Evolutionary conservation across 2,329 filamentous ascomycete genomes (phyloP).

Genomic region (Colletotrichum falcatum): DNA sequence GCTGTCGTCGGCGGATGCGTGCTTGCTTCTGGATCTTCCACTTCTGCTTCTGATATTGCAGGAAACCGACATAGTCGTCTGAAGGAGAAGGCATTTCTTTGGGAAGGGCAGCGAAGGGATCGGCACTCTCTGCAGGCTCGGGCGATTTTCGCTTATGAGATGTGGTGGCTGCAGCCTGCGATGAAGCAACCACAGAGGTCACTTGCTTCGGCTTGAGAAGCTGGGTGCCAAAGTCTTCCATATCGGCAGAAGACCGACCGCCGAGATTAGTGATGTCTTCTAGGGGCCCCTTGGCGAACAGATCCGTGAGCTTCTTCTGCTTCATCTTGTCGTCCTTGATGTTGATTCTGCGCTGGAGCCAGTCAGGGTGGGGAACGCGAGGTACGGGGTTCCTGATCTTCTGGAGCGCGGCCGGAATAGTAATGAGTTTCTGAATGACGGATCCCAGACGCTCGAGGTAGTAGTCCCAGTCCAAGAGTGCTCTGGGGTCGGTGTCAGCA

Average conservation of each 20-base stretch:
- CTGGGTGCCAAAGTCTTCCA: constrained; percentile 84
- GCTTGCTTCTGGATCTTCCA: constrained; percentile 98
- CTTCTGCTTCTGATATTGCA: constrained; percentile 97
- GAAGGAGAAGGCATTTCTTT: constrained; percentile 85
- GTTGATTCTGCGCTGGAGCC: constrained; percentile 93
- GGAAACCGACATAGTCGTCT: constrained; percentile 87
- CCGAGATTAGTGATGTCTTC: constrained; percentile 78
- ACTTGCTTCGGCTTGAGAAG: constrained; percentile 74
- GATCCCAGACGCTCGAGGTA: constrained; percentile 96
- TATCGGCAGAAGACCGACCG: constrained; percentile 69
- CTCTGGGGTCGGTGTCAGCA: constrained; percentile 87
- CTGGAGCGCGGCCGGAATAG: constrained; percentile 95
- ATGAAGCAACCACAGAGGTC: constrained; percentile 63
- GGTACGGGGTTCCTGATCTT: constrained; percentile 96
- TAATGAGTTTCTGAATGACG: constrained; percentile 98
- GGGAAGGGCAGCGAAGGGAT: constrained; percentile 87
- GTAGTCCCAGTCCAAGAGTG: constrained; percentile 95
- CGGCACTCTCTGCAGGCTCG: constrained; percentile 73
- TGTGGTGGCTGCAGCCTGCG: constrained; percentile 63
- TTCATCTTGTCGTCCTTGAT: constrained; percentile 98
- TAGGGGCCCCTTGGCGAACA: constrained; percentile 81
- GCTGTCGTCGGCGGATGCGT: constrained; percentile 83
- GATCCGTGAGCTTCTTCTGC: constrained; percentile 97
- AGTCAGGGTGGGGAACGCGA: constrained; percentile 92
- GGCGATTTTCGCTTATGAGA: constrained; percentile 80